Base-by-base conservation (phyloP, 495 filamentous ascomycete species). In the Trichoderma reesei region DNA sequence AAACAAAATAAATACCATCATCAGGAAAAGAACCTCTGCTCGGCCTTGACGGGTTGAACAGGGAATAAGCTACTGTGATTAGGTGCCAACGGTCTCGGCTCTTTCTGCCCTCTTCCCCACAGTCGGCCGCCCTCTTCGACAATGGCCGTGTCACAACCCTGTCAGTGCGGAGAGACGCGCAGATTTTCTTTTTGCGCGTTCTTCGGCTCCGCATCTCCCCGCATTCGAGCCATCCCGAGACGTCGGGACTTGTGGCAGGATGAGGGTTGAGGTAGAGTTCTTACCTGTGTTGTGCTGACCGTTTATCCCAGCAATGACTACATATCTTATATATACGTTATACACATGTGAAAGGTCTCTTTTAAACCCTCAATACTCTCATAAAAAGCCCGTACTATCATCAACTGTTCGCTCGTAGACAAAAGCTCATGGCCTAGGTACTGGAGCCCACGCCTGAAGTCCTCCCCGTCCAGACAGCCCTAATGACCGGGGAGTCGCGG, bases 191-290 rank as follows among this genome's bases (percentile, higher is more conserved):
- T 8, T 16, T 26, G 51, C 51, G 51, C 51, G 20, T 56, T 26
- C 26, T 56, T 56, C 51, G 51, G 51, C 51, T 56, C 51, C 51
- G 51, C 51, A 56, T 56, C 51, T 56, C 51, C 51, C 51, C 51
- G 51, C 51, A 56, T 36, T 56, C 51, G 34, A 8, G 33, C 26
- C 13, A 33, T 33, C 20, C 51, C 51, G 51, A 34, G 18, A 56
- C 33, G 31, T 56, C 51, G 51, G 51, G 26, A 56, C 26, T 10
- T 48, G 13, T 56, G 51, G 16, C 26, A 56, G 31, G 26, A 31
- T 33, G 20, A 33, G 20, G 1, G 7, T n/a, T 48, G 44, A 48
- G 20, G 10, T 42, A 42, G 41, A 26, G 26, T 26, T 26, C 26
- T 26, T 26, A 26, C 26, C 26, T 26, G 26, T 26, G 26, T 26